Evolutionary conservation across 164 flowering plant species (phyloP).

Genomic region (Dillenia turbinata): DNA sequence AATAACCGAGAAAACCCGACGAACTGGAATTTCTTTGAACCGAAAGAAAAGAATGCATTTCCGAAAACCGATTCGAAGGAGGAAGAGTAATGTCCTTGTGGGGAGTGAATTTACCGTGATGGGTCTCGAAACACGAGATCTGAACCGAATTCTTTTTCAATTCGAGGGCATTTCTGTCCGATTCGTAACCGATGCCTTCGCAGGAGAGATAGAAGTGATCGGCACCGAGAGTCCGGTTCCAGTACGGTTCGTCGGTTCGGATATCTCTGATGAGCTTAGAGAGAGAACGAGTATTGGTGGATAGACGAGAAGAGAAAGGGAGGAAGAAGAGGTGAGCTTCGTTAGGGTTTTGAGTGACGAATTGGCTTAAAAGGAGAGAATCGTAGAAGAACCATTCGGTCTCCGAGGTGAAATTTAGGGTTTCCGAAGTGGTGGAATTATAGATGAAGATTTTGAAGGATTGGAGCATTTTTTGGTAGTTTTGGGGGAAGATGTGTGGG

Average conservation of each 20-base stretch:
- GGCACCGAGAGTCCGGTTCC: constrained; percentile 86
- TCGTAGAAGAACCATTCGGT: constrained; percentile 46
- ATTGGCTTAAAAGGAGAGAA: constrained; percentile 44
- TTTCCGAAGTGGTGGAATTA: constrained; percentile 11
- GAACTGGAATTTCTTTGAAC: background rate
- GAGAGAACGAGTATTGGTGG: constrained; percentile 29
- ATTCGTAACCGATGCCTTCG: constrained; percentile 38
- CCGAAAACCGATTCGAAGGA: constrained; percentile 11
- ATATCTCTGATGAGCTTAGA: constrained; percentile 36
- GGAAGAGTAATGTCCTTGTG: constrained; percentile 76
- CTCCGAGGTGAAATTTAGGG: constrained; percentile 12
- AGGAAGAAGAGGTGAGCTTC: constrained; percentile 75
- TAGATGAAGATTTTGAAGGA: constrained; percentile 57
- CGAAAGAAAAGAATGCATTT: background rate
- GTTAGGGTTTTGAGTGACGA: constrained; percentile 46
- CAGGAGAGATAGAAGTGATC: constrained; percentile 68
- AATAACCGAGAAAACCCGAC: constrained; percentile 26
- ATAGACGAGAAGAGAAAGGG: constrained; percentile 31
- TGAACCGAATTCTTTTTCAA: constrained; percentile 71
- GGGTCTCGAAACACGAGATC: constrained; percentile 55
- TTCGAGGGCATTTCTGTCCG: constrained; percentile 69
- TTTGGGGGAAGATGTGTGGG: constrained; percentile 30
- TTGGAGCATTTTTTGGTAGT: constrained; percentile 59
- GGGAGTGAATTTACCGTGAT: constrained; percentile 45
- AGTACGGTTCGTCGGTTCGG: constrained; percentile 44